phyloP scores from a whole-genome alignment of 169 alveolate species.

The Theileria orientalis region DNA sequence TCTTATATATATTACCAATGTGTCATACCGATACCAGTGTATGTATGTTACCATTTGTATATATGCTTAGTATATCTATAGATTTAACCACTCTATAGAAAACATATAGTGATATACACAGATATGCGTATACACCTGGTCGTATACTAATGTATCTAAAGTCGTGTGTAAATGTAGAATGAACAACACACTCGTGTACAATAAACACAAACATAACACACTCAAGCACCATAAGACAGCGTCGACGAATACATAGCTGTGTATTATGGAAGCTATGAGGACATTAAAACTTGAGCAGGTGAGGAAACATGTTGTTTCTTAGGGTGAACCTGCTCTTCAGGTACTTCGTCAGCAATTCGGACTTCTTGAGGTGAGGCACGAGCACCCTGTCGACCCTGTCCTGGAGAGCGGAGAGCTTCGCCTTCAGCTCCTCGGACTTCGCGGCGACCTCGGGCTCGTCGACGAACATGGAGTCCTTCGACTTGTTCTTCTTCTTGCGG shows the following conservation, averaged over 20 bases:
- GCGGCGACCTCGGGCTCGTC: slow-evolving; percentile 71
- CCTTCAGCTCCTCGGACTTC: slow-evolving; percentile 51
- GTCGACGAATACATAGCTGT: too few species aligned
- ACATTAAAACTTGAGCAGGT: slow-evolving; percentile 86
- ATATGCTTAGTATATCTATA: neutral
- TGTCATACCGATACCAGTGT: too few species aligned
- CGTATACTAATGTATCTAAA: too few species aligned
- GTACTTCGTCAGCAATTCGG: slow-evolving; percentile 76
- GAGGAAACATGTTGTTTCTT: slow-evolving; percentile 88
- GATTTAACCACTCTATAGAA: too few species aligned
- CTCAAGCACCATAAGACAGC: slow-evolving; percentile 4
- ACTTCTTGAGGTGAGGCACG: slow-evolving; percentile 68
- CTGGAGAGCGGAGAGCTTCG: slow-evolving; percentile 66
- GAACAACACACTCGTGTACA: too few species aligned
- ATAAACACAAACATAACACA: too few species aligned
- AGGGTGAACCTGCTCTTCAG: slow-evolving; percentile 88
- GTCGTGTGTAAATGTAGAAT: too few species aligned
- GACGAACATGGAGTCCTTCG: slow-evolving; percentile 72
- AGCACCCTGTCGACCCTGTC: slow-evolving; percentile 72
- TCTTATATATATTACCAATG: too few species aligned
- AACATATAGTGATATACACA: too few species aligned
- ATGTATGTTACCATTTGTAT: neutral
- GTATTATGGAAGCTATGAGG: neutral
- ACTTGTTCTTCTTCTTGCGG: slow-evolving; percentile 67
- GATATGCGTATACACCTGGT: neutral